phyloP scores from a whole-genome alignment of 371 early-diverging fungal species.

The Mucor sp. region DNA sequence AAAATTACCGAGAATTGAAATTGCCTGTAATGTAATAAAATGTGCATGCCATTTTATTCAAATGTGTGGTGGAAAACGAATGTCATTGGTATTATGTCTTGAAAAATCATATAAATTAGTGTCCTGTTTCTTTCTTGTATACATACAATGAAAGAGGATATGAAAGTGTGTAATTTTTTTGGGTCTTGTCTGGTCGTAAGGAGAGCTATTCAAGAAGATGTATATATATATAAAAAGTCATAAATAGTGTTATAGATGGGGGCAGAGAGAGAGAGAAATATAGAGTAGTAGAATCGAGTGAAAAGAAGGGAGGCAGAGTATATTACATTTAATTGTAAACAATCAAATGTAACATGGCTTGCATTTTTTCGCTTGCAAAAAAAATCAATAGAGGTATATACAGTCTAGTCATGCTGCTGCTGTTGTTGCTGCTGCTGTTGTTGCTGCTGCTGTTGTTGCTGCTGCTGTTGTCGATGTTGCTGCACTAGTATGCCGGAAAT shows the following conservation, averaged over 20 bases:
- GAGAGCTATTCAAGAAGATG: no score
- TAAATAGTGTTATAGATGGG: background rate
- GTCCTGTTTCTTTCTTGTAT: background rate
- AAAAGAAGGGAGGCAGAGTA: background rate
- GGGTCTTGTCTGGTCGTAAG: background rate
- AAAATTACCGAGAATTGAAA: slow-evolving; percentile 12
- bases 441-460: slow-evolving; percentile 10
- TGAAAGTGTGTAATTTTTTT: background rate
- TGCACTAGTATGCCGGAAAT: slow-evolving; percentile 16
- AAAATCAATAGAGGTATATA: background rate
- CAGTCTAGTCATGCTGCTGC: background rate
- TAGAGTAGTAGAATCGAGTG: background rate
- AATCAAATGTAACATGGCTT: background rate
- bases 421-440: background rate
- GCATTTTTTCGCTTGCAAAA: background rate
- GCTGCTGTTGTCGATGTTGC: slow-evolving; percentile 14
- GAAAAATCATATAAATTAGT: background rate
- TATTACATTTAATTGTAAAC: background rate
- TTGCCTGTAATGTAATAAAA: background rate
- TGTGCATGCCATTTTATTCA: background rate
- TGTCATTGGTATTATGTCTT: background rate
- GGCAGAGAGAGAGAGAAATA: background rate
- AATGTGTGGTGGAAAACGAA: background rate
- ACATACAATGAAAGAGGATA: background rate
- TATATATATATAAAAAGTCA: no score